Percentiles rank a stretch among this genome's conserved stretches.
Evolutionary conservation across 108 stramenopile species (phyloP).

Genomic region (Cyclotella sp.): DNA sequence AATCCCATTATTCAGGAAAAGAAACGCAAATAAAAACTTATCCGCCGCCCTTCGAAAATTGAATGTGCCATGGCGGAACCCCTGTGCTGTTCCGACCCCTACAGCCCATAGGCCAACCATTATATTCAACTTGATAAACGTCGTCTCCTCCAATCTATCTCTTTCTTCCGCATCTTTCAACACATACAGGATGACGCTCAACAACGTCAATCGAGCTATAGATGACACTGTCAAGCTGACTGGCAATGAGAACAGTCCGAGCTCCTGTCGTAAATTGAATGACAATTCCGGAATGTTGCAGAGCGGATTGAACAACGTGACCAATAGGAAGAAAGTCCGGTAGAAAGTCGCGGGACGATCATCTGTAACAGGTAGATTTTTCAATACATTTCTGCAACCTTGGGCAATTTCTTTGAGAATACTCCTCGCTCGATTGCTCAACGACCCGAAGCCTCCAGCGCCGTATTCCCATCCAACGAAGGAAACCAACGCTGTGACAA

Average conservation of each 20-base stretch:
- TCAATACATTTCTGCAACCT: slow-evolving; percentile 14
- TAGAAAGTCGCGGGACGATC: slow-evolving; percentile 45
- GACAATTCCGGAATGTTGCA: slow-evolving; percentile 39
- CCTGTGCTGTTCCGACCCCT: slow-evolving; percentile 41
- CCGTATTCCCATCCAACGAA: slow-evolving; percentile 44
- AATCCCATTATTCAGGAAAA: slow-evolving; percentile 40
- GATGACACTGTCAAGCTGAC: slow-evolving; percentile 44
- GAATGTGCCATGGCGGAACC: slow-evolving; percentile 28
- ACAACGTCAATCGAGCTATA: slow-evolving; percentile 41
- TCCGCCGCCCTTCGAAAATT: slow-evolving; percentile 34
- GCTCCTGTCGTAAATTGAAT: slow-evolving; percentile 34
- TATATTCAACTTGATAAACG: slow-evolving; percentile 46
- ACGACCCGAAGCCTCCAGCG: slow-evolving; percentile 34
- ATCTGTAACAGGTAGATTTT: slow-evolving; percentile 21
- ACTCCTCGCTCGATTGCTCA: slow-evolving; percentile 18
- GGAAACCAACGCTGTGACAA: slow-evolving; percentile 26
- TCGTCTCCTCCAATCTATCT: slow-evolving; percentile 34
- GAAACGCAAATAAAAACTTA: slow-evolving; percentile 30
- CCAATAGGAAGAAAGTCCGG: slow-evolving; percentile 37
- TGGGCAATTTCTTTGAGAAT: slow-evolving; percentile 12
- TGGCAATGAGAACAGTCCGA: slow-evolving; percentile 34
- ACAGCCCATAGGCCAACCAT: slow-evolving; percentile 42
- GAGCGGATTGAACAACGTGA: slow-evolving; percentile 27
- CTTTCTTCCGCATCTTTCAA: slow-evolving; percentile 48
- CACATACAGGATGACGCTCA: slow-evolving; percentile 40